A percentile compares a stretch with the other conserved stretches of the same genome.
Evolutionary conservation across 331 rosid genomes (phyloP).

Genomic region (Malus hybrid): DNA sequence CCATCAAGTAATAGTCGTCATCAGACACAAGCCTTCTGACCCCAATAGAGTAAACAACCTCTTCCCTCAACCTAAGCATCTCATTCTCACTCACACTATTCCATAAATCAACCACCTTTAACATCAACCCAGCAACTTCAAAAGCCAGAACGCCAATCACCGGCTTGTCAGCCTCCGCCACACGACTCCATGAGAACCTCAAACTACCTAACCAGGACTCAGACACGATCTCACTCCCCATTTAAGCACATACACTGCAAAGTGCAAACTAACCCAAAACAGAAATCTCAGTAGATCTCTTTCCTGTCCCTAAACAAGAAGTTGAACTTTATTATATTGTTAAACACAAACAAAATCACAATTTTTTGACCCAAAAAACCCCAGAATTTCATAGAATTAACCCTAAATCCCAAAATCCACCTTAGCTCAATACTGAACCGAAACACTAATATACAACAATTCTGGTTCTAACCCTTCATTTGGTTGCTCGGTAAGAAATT

Average conservation of each 20-base stretch:
- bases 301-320: constrained; percentile 29
- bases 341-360: constrained; percentile 11
- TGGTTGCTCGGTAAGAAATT: constrained; percentile 15
- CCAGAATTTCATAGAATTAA: neutral
- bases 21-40: constrained; percentile 53
- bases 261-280: constrained; percentile 1
- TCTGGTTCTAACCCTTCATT: constrained; percentile 6
- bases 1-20: constrained; percentile 50
- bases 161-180: constrained; percentile 37
- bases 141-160: constrained; percentile 59
- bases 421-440: neutral
- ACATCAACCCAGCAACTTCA: constrained; percentile 77
- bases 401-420: neutral
- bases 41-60: constrained; percentile 50
- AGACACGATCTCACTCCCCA: constrained; percentile 45
- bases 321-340: constrained; percentile 10
- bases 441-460: neutral
- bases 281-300: constrained; percentile 6
- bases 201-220: constrained; percentile 51
- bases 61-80: constrained; percentile 41
- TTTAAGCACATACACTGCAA: constrained; percentile 13
- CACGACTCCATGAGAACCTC: constrained; percentile 50
- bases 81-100: constrained; percentile 57
- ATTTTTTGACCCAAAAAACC: neutral
- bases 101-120: constrained; percentile 65